Base-by-base conservation (phyloP, 2,329 filamentous ascomycete genomes). In the Nigrograna mackinnonii region DNA sequence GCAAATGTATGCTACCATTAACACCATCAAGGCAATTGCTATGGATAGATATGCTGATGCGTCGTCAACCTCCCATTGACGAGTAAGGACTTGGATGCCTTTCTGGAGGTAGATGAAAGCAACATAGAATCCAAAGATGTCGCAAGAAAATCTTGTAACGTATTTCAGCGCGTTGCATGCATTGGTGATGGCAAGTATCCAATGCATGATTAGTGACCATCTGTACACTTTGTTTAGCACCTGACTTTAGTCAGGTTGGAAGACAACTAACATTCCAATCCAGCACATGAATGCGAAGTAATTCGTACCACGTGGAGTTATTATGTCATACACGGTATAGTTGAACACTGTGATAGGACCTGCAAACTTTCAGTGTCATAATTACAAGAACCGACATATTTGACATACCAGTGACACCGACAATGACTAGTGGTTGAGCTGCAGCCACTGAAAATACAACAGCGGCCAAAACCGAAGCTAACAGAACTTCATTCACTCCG, bases 311-410 rank as follows among this genome's bases (percentile, higher is more conserved):
- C 83, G 83, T 1, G 87, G 85, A 1, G 78, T 73, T 63, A 96
- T 88, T 51, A 96, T 95, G 66, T 94, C 86, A 72, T 91, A 95
- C 3, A 95, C 89, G 3, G 91, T 96, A 62, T 95, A 95, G 65
- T 95, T 95, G 64, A 95, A 95, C 20, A 95, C 89, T 13, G 91
- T 95, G 43, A 96, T 95, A 3, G 90, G 90, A n/a, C 84, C 83
- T 81, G 42, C 6, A 22, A 12, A 18, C 16, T 14, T 30, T 41
- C 4, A 50, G 37, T 19, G 14, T 22, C n/a, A 16, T n/a, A 24
- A 12, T 24, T 16, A 34, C 52, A 61, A 12, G 31, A 18, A n/a
- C 12, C 6, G 11, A 19, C 17, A 4, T 19, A 22, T 14, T 28
- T n/a, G 26, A 12, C 35, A 47, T 49, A 70, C 87, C 88, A 9